phyloP scores from a whole-genome alignment of 179 eudicot species.

The Dionaea muscipula region DNA sequence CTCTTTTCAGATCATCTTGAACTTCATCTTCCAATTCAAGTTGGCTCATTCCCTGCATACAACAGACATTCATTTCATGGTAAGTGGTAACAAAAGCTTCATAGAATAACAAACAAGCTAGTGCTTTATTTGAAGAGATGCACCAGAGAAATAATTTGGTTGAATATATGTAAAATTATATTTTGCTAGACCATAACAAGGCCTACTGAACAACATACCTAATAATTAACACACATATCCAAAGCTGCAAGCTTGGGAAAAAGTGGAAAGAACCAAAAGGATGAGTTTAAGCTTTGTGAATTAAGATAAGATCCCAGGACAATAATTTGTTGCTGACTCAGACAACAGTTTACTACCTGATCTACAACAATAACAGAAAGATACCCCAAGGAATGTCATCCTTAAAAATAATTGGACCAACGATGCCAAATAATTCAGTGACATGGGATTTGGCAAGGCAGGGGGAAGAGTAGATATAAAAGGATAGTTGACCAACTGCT shows the following conservation, averaged over 20 bases:
- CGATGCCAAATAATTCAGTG: too few species aligned
- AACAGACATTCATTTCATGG: not conserved
- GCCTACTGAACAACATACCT: too few species aligned
- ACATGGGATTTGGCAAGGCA: too few species aligned
- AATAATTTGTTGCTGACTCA: not conserved
- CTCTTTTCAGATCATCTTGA: conserved; percentile 68
- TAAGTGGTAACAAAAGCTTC: not conserved
- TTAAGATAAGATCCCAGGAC: not conserved
- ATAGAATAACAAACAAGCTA: not conserved
- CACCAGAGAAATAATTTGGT: not conserved
- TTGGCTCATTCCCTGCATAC: conserved; percentile 65
- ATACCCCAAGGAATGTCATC: too few species aligned
- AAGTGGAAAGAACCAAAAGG: too few species aligned
- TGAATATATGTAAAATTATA: not conserved
- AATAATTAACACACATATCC: too few species aligned
- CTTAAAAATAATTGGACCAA: too few species aligned
- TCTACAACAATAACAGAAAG: too few species aligned
- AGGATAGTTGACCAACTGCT: too few species aligned
- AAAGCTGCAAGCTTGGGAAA: too few species aligned
- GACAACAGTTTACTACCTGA: too few species aligned
- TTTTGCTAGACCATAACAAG: not conserved
- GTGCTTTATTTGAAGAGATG: not conserved
- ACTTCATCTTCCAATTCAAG: conserved; percentile 78
- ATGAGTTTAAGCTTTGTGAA: not conserved
- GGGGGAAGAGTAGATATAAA: too few species aligned